Conservation (phyloP, 176 grass and related monocot genomes). For the Aegilops speltoides region DNA sequence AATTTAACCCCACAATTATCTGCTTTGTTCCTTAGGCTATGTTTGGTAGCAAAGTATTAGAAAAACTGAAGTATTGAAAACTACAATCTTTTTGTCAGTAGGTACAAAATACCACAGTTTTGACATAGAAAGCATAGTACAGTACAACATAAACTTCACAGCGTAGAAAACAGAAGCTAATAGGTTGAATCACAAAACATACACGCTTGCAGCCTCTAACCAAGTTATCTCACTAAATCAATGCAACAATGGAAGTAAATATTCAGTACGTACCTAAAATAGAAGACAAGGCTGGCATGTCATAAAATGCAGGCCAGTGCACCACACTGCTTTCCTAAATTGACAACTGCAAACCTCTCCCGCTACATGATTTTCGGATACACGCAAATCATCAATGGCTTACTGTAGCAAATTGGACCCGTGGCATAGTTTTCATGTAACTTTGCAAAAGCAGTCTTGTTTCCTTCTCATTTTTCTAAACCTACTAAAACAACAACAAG, state of each 20-base stretch:
- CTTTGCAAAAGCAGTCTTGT: not conserved
- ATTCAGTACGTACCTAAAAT: not conserved
- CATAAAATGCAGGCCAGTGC: not conserved
- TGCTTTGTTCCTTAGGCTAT: not conserved
- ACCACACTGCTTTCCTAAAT: not conserved
- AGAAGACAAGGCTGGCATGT: not conserved
- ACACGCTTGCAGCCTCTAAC: not conserved
- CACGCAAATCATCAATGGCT: not conserved
- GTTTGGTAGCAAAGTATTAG: no score
- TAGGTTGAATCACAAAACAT: not conserved
- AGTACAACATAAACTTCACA: not conserved
- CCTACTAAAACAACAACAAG: not conserved
- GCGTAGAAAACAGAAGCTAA: not conserved
- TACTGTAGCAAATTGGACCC: not conserved
- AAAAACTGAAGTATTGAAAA: no score
- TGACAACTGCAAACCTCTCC: not conserved
- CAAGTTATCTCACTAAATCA: not conserved
- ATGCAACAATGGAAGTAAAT: not conserved
- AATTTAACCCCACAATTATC: not conserved
- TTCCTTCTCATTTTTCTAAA: not conserved
- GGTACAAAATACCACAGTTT: no score
- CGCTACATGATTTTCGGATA: not conserved
- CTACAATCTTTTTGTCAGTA: no score
- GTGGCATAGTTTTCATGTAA: not conserved
- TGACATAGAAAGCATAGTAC: not conserved